A percentile compares a stretch with the other conserved stretches of the same genome.
These are phyloP conservation scores for Saitoella complicata DNA, from an alignment of 805 yeast genomes.

Conservation along the genomic window DNA sequence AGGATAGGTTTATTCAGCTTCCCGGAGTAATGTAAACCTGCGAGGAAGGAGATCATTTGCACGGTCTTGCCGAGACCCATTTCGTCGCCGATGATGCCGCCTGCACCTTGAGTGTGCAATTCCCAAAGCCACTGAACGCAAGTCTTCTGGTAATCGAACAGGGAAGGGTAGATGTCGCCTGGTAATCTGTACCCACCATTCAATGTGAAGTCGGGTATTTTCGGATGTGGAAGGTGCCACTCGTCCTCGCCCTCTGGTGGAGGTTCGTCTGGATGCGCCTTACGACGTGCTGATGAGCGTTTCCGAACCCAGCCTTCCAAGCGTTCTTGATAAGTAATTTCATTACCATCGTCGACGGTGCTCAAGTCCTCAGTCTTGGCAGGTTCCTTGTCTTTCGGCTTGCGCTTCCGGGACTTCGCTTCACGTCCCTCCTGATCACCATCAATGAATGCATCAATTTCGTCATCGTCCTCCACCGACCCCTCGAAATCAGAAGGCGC, in stretches of 20 bases:
- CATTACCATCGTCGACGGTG: slow-evolving; percentile 71
- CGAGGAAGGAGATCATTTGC: slow-evolving; percentile 78
- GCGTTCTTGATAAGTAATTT: slow-evolving; percentile 41
- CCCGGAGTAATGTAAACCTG: slow-evolving; percentile 75
- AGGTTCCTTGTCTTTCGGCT: slow-evolving; percentile 10
- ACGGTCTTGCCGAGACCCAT: slow-evolving; percentile 97
- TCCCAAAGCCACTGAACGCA: slow-evolving; percentile 98
- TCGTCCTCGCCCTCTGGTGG: slow-evolving; percentile 25
- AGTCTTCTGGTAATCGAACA: slow-evolving; percentile 88
- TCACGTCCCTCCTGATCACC: slow-evolving; percentile 16
- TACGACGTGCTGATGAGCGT: slow-evolving; percentile 31
- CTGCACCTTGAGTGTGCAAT: slow-evolving; percentile 70
- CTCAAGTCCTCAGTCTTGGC: slow-evolving; percentile 20
- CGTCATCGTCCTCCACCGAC: slow-evolving; percentile 10
- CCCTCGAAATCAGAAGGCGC: slow-evolving; percentile 5
- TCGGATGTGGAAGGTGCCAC: slow-evolving; percentile 66
- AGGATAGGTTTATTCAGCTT: slow-evolving; percentile 60
- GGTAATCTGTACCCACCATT: slow-evolving; percentile 62
- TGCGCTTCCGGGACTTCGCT: slow-evolving; percentile 3
- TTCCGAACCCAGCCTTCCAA: slow-evolving; percentile 41
- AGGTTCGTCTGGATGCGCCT: slow-evolving; percentile 12
- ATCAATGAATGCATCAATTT: slow-evolving; percentile 16
- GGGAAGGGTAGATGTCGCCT: slow-evolving; percentile 72
- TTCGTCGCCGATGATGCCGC: slow-evolving; percentile 94
- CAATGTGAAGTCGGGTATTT: slow-evolving; percentile 54